Conservation (phyloP, 2,329 filamentous ascomycete genomes). For the Trichoderma hamatum region DNA sequence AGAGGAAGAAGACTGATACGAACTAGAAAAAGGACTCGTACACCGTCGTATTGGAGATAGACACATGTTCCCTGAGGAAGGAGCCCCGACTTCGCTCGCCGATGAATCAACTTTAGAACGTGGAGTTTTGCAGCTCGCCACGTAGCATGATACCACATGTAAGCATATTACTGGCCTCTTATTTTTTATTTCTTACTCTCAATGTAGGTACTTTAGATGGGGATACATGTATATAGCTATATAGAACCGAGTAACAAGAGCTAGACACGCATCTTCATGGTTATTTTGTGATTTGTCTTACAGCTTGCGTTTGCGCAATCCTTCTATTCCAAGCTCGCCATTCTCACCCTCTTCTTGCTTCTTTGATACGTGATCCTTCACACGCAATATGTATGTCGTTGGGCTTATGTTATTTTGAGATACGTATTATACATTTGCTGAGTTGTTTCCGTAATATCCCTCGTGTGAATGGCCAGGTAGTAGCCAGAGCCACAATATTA, state of each 20-base stretch:
- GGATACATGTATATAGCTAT: conserved; percentile 6
- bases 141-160: conserved; percentile 20
- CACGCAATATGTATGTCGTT: not conserved
- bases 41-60: not conserved
- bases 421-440: not conserved
- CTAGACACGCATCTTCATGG: not conserved
- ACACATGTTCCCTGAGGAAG: not conserved
- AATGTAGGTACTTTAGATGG: not conserved
- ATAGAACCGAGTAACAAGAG: not conserved
- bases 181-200: not conserved
- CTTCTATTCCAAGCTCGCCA: not conserved
- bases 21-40: not conserved
- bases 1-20: not conserved
- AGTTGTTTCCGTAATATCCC: not conserved
- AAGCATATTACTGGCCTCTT: conserved; percentile 18
- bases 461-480: not conserved
- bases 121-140: conserved; percentile 11
- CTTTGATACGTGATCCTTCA: not conserved
- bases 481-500: not conserved
- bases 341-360: not conserved
- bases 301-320: not conserved
- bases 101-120: not conserved
- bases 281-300: not conserved
- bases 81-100: conserved; percentile 4
- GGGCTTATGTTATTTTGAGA: not conserved